Base-by-base conservation (phyloP, 495 filamentous ascomycete species). In the Lasiosphaeriaceae sp. region DNA sequence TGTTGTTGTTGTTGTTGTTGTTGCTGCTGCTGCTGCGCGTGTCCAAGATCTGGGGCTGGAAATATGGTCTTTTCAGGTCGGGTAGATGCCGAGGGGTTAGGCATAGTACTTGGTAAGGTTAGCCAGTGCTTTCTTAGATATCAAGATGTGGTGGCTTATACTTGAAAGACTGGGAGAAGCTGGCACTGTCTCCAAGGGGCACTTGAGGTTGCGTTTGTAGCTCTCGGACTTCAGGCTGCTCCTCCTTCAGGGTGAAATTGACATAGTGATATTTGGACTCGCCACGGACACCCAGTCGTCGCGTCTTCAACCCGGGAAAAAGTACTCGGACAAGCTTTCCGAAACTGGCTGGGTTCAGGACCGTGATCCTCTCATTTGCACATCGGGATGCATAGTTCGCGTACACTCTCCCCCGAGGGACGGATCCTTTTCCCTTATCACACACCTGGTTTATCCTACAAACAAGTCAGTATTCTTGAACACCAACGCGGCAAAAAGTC, bases 221-320 rank as follows among this genome's bases (percentile, higher is more conserved):
- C 16, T 76, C 74, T n/a, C 67, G 66, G 5, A 74, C 54, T 6
- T 80, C 78, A n/a, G 74, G 74, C 57, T 80, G 74, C 48, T 87
- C 85, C 29, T 88, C 83, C 20, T 75, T 80, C 31, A 96, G 78
- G 2, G 83, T 84, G 66, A 96, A 85, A 67, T 93, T 90, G 45
- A 94, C 90, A 66, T 98, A 98, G 66, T 98, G 95, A 70, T 98
- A 98, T 70, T 98, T 98, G 5, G 95, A 97, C 73, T 97, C 92
- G 43, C 95, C 95, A 20, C 94, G 86, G 41, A 97, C 91, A 45
- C 94, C 94, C 12, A 98, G 79, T 49, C 94, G 81, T 39, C 94
- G 83, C 11, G 94, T 97, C 67, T 95, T 92, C 17, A 98, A 84
- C 45, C 90, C 92, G 1, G 92, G 93, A 59, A 97, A 98, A 39